phyloP scores from a whole-genome alignment of 2,329 filamentous ascomycete genomes.

The Bretziella fagacearum region DNA sequence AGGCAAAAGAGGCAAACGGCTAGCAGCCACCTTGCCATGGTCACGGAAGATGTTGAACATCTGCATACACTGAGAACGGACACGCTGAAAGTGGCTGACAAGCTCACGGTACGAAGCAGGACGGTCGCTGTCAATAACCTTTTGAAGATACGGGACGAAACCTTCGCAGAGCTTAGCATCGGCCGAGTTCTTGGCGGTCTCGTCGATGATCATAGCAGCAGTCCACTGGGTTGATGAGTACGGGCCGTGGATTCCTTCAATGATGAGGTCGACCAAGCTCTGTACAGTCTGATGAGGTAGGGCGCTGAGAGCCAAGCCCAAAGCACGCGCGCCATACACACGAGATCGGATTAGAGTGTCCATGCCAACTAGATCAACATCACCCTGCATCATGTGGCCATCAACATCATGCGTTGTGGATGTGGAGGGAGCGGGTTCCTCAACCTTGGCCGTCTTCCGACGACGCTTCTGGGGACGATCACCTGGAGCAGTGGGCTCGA shows the following conservation, averaged over 20 bases:
- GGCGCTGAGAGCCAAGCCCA: constrained; percentile 66
- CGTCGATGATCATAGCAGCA: constrained; percentile 69
- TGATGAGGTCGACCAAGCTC: constrained; percentile 26
- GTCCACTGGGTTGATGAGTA: constrained; percentile 78
- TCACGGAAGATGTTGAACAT: constrained; percentile 84
- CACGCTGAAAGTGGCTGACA: constrained; percentile 74
- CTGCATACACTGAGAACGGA: constrained; percentile 79
- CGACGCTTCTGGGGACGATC: constrained; percentile 58
- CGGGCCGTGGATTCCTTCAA: constrained; percentile 51
- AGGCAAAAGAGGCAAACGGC: constrained; percentile 62
- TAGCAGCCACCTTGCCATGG: constrained; percentile 61
- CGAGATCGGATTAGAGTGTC: constrained; percentile 80
- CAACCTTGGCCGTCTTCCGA: constrained; percentile 68
- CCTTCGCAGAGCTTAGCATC: constrained; percentile 32
- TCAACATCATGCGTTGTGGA: constrained; percentile 82
- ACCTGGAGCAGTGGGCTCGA: constrained; percentile 32
- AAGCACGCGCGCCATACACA: constrained; percentile 68
- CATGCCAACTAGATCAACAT: constrained; percentile 82
- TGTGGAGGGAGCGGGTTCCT: constrained; percentile 38
- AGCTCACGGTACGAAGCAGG: constrained; percentile 77
- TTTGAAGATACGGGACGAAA: constrained; percentile 49
- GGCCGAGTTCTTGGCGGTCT: constrained; percentile 51
- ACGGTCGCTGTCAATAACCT: constrained; percentile 65
- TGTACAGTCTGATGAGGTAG: constrained; percentile 57
- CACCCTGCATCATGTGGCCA: constrained; percentile 93